Percentiles rank a stretch among this genome's conserved stretches.
These are phyloP conservation scores for Sporothrix sp. DNA, from an alignment of 2,329 filamentous ascomycete species.

Conservation along the genomic window DNA sequence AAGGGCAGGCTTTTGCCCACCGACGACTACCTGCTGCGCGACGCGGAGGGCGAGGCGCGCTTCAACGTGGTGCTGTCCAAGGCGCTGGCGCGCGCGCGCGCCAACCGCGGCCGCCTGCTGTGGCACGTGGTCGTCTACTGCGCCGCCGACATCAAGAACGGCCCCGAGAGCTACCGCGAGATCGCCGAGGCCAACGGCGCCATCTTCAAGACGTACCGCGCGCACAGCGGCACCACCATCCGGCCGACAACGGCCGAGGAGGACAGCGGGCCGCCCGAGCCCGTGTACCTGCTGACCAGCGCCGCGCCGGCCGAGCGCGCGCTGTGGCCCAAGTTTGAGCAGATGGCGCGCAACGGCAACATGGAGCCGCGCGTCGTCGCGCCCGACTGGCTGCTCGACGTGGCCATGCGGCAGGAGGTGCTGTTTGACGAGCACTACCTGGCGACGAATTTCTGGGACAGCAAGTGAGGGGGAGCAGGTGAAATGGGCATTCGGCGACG, in stretches of 20 bases:
- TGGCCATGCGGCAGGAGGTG: slow-evolving; percentile 79
- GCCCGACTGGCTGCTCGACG: slow-evolving; percentile 81
- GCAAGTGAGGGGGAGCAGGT: background rate
- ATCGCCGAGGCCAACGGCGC: slow-evolving; percentile 89
- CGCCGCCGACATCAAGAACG: slow-evolving; percentile 68
- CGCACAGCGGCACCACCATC: slow-evolving; percentile 59
- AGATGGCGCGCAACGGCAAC: slow-evolving; percentile 67
- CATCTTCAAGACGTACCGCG: slow-evolving; percentile 65
- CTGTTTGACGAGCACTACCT: slow-evolving; percentile 56
- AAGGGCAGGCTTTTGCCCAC: slow-evolving; percentile 54
- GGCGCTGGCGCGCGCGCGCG: slow-evolving; percentile 59
- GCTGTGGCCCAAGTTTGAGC: slow-evolving; percentile 70
- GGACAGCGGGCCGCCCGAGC: slow-evolving; percentile 51
- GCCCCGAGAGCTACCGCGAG: slow-evolving; percentile 70
- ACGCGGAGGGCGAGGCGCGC: slow-evolving; percentile 61
- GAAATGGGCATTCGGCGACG: background rate
- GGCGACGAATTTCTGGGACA: slow-evolving; percentile 20
- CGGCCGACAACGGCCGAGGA: slow-evolving; percentile 56
- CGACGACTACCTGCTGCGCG: slow-evolving; percentile 57
- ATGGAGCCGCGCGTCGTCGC: slow-evolving; percentile 74
- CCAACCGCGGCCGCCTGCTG: slow-evolving; percentile 68
- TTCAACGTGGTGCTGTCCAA: slow-evolving; percentile 60
- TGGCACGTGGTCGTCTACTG: slow-evolving; percentile 73
- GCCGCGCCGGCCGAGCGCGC: slow-evolving; percentile 55
- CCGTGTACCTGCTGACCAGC: slow-evolving; percentile 75